phyloP scores from a whole-genome alignment of 441 rosid genomes.

The Aleurites moluccanus region DNA sequence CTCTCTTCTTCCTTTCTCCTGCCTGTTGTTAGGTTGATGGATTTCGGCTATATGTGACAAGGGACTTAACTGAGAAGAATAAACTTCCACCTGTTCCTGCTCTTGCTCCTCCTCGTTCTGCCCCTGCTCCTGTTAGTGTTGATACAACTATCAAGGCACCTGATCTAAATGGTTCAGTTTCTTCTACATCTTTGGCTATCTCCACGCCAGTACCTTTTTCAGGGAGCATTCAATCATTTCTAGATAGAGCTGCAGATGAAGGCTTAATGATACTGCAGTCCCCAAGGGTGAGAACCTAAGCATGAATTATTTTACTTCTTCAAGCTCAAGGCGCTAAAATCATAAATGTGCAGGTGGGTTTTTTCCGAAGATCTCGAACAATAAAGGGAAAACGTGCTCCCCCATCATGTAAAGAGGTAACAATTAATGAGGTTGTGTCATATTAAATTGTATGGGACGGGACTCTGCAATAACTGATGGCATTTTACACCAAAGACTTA shows the following conservation, averaged over 20 bases:
- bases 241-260: slow-evolving; percentile 69
- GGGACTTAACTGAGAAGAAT: slow-evolving; percentile 45
- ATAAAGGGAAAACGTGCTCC: slow-evolving; percentile 75
- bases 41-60: slow-evolving; percentile 61
- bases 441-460: neutral
- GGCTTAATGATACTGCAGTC: slow-evolving; percentile 74
- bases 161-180: slow-evolving; percentile 47
- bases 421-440: slow-evolving; percentile 17
- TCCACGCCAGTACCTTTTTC: slow-evolving; percentile 44
- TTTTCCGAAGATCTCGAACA: slow-evolving; percentile 71
- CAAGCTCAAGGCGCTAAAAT: slow-evolving; percentile 16
- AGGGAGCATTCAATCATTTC: slow-evolving; percentile 39
- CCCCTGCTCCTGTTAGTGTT: slow-evolving; percentile 28
- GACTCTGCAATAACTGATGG: neutral
- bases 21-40: slow-evolving; percentile 57
- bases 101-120: slow-evolving; percentile 35
- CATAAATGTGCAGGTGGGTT: slow-evolving; percentile 63
- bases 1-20: slow-evolving; percentile 16
- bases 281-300: slow-evolving; percentile 59
- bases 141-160: slow-evolving; percentile 29
- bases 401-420: slow-evolving; percentile 83
- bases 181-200: slow-evolving; percentile 64
- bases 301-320: slow-evolving; percentile 16
- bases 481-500: neutral
- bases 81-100: slow-evolving; percentile 36